Conservation (phyloP, 257 asterid genomes). For the Solanum pimpinellifolium region DNA sequence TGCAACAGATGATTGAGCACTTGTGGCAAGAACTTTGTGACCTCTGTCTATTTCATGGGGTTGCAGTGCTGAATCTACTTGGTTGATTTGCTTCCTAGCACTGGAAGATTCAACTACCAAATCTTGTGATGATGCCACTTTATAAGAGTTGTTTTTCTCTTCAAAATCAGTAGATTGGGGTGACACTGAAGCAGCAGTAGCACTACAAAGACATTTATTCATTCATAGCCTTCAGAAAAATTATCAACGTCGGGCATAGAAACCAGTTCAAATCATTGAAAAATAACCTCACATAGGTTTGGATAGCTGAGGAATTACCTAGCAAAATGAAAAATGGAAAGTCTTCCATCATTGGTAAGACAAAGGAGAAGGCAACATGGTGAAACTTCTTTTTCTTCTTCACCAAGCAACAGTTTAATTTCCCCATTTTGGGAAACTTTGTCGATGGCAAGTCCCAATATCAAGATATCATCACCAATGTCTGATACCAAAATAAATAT, state of each 20-base stretch:
- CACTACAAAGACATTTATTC: constrained; percentile 28
- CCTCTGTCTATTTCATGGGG: neutral
- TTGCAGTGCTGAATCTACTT: neutral
- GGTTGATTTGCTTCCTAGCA: neutral
- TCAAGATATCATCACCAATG: constrained; percentile 65
- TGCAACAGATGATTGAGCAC: constrained; percentile 3
- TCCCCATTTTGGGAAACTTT: constrained; percentile 59
- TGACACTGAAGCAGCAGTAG: constrained; percentile 32
- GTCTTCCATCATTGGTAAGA: constrained; percentile 74
- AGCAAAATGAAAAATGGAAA: constrained; percentile 70
- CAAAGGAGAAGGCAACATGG: constrained; percentile 76
- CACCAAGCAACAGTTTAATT: constrained; percentile 44
- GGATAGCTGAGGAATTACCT: constrained; percentile 37
- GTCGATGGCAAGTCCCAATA: constrained; percentile 66
- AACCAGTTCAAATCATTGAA: neutral
- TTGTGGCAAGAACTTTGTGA: neutral
- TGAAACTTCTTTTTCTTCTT: constrained; percentile 61
- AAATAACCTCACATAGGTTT: neutral
- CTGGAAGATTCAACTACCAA: constrained; percentile 12
- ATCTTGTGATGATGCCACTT: constrained; percentile 10
- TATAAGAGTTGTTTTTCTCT: constrained; percentile 32
- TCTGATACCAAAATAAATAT: constrained; percentile 24
- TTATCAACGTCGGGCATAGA: neutral
- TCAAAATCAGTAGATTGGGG: constrained; percentile 26
- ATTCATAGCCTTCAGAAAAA: constrained; percentile 2